phyloP scores from a whole-genome alignment of 2,329 filamentous ascomycete genomes.

The Neurospora sp. region DNA sequence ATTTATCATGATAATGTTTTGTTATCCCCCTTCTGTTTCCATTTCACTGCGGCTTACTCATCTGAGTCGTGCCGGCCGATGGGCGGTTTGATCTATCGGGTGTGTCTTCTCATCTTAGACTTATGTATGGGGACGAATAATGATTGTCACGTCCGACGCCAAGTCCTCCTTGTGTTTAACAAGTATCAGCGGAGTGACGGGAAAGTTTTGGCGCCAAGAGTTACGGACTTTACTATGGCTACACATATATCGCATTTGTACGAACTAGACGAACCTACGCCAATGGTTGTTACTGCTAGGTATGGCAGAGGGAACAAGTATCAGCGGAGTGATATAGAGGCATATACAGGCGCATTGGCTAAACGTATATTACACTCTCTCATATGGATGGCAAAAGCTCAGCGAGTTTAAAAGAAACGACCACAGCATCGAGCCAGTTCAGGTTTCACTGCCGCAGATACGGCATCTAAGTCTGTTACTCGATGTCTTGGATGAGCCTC shows the following conservation, averaged over 20 bases:
- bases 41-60: not conserved
- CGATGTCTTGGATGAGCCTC: not conserved
- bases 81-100: not conserved
- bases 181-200: not conserved
- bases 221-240: not conserved
- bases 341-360: not conserved
- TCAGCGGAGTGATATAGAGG: not conserved
- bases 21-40: not conserved
- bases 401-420: not conserved
- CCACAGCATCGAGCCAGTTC: not conserved
- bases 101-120: not conserved
- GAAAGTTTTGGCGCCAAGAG: not conserved
- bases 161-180: not conserved
- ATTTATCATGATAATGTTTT: not conserved
- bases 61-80: not conserved
- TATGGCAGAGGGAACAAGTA: not conserved
- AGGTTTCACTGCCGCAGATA: not conserved
- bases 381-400: not conserved
- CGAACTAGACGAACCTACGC: not conserved
- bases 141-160: not conserved
- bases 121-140: not conserved
- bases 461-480: not conserved
- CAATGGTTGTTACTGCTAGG: not conserved
- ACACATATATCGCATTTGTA: not conserved
- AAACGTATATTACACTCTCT: not conserved